phyloP scores from a whole-genome alignment of 352 stramenopile genomes.

The Blastocystis sp. region DNA sequence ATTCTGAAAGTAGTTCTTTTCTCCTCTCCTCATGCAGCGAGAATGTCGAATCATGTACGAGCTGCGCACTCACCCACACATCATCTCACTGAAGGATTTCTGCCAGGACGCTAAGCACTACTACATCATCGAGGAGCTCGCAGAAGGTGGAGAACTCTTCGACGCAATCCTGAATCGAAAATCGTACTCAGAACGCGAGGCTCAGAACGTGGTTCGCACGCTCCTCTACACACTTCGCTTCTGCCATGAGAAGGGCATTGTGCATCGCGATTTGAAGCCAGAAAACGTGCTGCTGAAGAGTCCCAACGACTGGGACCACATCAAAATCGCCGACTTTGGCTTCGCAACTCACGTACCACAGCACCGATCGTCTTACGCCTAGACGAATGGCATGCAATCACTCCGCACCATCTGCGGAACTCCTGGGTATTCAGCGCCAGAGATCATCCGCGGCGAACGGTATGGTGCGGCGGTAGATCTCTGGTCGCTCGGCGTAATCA shows the following conservation, averaged over 20 bases:
- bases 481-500: slow-evolving; percentile 79
- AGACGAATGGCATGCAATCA: slow-evolving; percentile 63
- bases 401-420: slow-evolving; percentile 78
- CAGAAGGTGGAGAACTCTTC: slow-evolving; percentile 19
- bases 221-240: slow-evolving; percentile 76
- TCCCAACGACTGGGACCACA: slow-evolving; percentile 73
- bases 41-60: slow-evolving; percentile 98
- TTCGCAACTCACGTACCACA: slow-evolving; percentile 68
- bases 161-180: neutral
- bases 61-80: slow-evolving; percentile 77
- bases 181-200: slow-evolving; percentile 75
- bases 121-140: slow-evolving; percentile 91
- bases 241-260: slow-evolving; percentile 77
- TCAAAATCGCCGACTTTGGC: slow-evolving; percentile 81
- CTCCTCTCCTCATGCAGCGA: slow-evolving; percentile 82
- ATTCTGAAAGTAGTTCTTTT: neutral
- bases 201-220: slow-evolving; percentile 75
- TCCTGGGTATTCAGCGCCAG: slow-evolving; percentile 72
- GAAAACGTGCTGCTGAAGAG: slow-evolving; percentile 78
- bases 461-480: slow-evolving; percentile 78
- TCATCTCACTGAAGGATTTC: slow-evolving; percentile 84
- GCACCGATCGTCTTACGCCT: slow-evolving; percentile 34
- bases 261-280: slow-evolving; percentile 71
- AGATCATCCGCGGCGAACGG: slow-evolving; percentile 74
- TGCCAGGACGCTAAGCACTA: slow-evolving; percentile 85